These are phyloP conservation scores for Dothistroma septosporum DNA, from an alignment of 2,329 filamentous ascomycete genomes.

Conservation along the genomic window DNA sequence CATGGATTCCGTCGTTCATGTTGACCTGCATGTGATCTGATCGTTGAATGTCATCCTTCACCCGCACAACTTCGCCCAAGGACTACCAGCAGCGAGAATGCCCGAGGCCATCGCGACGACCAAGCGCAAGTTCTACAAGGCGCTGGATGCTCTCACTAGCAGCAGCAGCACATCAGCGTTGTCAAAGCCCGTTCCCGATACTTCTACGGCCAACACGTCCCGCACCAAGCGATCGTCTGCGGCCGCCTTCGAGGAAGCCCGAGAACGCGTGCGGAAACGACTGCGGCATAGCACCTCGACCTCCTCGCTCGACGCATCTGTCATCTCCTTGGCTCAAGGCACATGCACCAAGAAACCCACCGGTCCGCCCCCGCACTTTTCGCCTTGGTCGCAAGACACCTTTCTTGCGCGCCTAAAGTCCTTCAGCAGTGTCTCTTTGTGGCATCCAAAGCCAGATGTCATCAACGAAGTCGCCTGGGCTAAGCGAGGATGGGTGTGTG, in stretches of 20 bases:
- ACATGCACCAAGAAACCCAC: slow-evolving; percentile 22
- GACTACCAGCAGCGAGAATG: slow-evolving; percentile 22
- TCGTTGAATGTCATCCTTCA: too few species aligned
- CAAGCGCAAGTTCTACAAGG: slow-evolving; percentile 78
- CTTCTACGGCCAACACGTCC: slow-evolving; percentile 31
- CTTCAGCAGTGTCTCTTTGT: slow-evolving; percentile 85
- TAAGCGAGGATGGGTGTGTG: slow-evolving; percentile 85
- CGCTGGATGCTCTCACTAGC: slow-evolving; percentile 57
- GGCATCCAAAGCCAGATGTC: slow-evolving; percentile 84
- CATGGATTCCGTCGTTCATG: too few species aligned
- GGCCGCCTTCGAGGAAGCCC: slow-evolving; percentile 23
- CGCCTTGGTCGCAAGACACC: slow-evolving; percentile 77
- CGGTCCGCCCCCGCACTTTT: slow-evolving; percentile 61
- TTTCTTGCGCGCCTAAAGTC: slow-evolving; percentile 78
- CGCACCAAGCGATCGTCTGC: slow-evolving; percentile 21
- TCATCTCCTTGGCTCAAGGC: slow-evolving; percentile 31
- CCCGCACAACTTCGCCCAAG: neutral
- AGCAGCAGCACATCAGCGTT: slow-evolving; percentile 40
- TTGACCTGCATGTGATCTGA: too few species aligned
- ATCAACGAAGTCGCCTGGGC: slow-evolving; percentile 93
- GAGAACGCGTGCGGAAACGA: slow-evolving; percentile 31
- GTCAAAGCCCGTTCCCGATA: slow-evolving; percentile 36
- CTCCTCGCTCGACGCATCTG: slow-evolving; percentile 24
- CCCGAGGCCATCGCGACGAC: slow-evolving; percentile 63
- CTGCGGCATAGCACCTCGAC: slow-evolving; percentile 31